Conservation (phyloP, 169 alveolate genomes). For the Cryptosporidium viatorum region DNA sequence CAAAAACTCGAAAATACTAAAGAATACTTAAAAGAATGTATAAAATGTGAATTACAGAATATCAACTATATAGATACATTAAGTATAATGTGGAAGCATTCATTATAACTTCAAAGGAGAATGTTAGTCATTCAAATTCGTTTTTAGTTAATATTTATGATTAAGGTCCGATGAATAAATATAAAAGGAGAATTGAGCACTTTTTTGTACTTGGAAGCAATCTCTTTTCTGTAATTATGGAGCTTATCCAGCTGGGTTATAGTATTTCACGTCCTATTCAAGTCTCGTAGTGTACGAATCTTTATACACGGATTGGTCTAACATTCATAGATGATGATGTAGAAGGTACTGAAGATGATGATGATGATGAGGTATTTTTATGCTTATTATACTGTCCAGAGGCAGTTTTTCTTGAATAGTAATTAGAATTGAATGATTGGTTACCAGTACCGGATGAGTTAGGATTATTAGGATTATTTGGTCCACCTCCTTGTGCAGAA, state of each 20-base stretch:
- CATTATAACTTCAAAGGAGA: background rate
- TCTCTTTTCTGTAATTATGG: background rate
- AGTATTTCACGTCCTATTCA: background rate
- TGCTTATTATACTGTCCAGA: slow-evolving; percentile 28
- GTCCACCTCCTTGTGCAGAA: slow-evolving; percentile 6
- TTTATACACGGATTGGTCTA: slow-evolving; percentile 42
- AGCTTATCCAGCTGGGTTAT: background rate
- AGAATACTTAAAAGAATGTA: slow-evolving; percentile 41
- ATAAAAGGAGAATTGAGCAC: background rate
- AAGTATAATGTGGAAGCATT: slow-evolving; percentile 35
- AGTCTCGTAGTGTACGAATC: background rate
- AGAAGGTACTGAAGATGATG: slow-evolving; percentile 7
- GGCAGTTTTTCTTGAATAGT: slow-evolving; percentile 33
- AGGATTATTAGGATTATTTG: background rate
- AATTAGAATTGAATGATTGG: slow-evolving; percentile 8
- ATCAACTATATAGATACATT: slow-evolving; percentile 32
- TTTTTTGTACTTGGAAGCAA: background rate
- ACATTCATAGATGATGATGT: slow-evolving; percentile 7
- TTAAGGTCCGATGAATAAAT: background rate
- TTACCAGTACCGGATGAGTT: background rate
- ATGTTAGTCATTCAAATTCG: background rate
- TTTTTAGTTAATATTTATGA: background rate
- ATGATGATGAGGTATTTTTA: background rate
- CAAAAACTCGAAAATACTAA: slow-evolving; percentile 26
- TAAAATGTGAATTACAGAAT: slow-evolving; percentile 12